A percentile compares a stretch with the other conserved stretches of the same genome.
phyloP scores from a whole-genome alignment of 306 rosid species.

The Lathyrus oleraceus region DNA sequence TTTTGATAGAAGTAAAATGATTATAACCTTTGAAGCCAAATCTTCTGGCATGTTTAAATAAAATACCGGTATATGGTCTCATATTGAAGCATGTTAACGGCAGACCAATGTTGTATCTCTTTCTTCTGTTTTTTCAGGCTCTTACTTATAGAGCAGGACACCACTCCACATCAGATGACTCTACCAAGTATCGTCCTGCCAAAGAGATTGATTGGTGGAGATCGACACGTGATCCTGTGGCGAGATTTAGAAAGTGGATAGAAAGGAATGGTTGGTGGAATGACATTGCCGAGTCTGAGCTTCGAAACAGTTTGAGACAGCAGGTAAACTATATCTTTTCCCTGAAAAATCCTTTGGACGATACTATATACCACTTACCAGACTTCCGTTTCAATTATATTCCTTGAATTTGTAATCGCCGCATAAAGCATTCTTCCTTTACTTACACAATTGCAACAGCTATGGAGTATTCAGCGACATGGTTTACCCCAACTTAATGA shows the following conservation, averaged over 20 bases:
- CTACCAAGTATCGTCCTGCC: slow-evolving; percentile 80
- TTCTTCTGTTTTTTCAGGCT: slow-evolving; percentile 56
- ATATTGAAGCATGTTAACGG: slow-evolving; percentile 16
- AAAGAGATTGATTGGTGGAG: slow-evolving; percentile 88
- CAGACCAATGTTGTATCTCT: slow-evolving; percentile 29
- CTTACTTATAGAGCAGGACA: slow-evolving; percentile 94
- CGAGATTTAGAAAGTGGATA: slow-evolving; percentile 87
- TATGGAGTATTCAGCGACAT: not conserved
- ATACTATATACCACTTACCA: not conserved
- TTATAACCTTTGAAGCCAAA: slow-evolving; percentile 11
- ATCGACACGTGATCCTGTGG: slow-evolving; percentile 66
- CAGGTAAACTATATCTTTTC: slow-evolving; percentile 52
- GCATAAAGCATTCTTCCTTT: not conserved
- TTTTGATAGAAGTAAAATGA: slow-evolving; percentile 75
- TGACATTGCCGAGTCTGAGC: slow-evolving; percentile 59
- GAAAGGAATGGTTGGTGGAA: slow-evolving; percentile 90
- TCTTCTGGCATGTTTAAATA: slow-evolving; percentile 4
- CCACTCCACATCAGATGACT: slow-evolving; percentile 96
- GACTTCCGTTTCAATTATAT: slow-evolving; percentile 9
- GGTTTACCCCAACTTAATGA: not conserved
- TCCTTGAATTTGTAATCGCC: slow-evolving; percentile 5
- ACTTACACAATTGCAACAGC: not conserved
- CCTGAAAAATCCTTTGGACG: slow-evolving; percentile 18
- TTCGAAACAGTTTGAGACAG: slow-evolving; percentile 55
- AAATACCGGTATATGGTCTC: slow-evolving; percentile 4